Conservation (phyloP, 2,329 filamentous ascomycete genomes). For the Talaromyces verruculosus region DNA sequence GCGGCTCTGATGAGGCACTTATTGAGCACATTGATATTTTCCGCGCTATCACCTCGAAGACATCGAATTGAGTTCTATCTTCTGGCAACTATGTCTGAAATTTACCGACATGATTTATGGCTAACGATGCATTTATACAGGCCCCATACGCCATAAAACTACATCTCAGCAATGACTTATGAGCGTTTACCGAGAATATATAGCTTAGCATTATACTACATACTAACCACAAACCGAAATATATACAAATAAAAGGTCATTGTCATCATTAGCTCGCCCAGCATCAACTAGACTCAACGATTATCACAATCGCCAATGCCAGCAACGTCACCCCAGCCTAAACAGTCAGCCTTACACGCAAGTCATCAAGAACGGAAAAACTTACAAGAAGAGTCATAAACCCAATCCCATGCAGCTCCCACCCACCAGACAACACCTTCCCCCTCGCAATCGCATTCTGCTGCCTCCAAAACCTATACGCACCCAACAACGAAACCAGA, state of each 20-base stretch:
- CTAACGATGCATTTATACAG: background rate
- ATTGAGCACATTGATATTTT: slow-evolving; percentile 24
- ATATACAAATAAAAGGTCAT: background rate
- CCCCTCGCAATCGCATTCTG: slow-evolving; percentile 60
- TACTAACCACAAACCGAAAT: background rate
- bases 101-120: background rate
- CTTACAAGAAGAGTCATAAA: slow-evolving; percentile 51
- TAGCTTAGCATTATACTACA: background rate
- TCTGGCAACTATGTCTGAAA: background rate
- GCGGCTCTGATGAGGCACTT: slow-evolving; percentile 22
- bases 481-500: slow-evolving; percentile 54
- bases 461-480: slow-evolving; percentile 60
- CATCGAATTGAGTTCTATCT: background rate
- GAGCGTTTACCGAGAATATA: background rate
- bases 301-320: slow-evolving; percentile 15
- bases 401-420: slow-evolving; percentile 57
- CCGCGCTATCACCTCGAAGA: slow-evolving; percentile 10
- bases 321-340: slow-evolving; percentile 18
- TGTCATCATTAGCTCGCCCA: background rate
- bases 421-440: slow-evolving; percentile 58
- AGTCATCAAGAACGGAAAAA: no score
- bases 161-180: background rate
- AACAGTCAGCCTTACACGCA: no score
- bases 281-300: slow-evolving; percentile 8
- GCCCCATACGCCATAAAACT: background rate